Base-by-base conservation (phyloP, 129 eudicot genomes). In the Pittosporum tobira region DNA sequence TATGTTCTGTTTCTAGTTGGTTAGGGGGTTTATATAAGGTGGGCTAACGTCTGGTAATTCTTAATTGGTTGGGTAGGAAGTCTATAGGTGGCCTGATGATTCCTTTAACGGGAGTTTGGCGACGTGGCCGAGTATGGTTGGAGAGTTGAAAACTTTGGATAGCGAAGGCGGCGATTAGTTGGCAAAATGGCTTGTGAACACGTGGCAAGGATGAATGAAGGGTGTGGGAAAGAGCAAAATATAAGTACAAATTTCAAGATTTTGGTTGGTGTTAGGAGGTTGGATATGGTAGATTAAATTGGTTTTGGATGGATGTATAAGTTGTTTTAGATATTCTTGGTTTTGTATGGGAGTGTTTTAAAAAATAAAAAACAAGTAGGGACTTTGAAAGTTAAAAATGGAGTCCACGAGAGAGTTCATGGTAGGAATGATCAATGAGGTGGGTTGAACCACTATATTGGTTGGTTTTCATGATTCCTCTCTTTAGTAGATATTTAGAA, bases 31-130 rank as follows among this genome's bases (percentile, higher is more conserved):
- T 72, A 49, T 72, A 77, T 72, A 71, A 52, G 49, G 62, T 47
- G 69, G 58, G n/a, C n/a, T n/a, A n/a, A n/a, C 42, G 55, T 44
- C 68, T 75, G 48, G 44, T 25, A 59, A 48, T 74, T 68, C 62
- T 67, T 26, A 72, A 2, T 72, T 77, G 83, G 88, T 82, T 79
- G 88, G 87, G 51, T 44, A 66, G 50, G 73, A 58, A 75, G 78
- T 63, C 47, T 40, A 60, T 18, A 64, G 64, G 76, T 60, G 71
- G 73, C 69, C 65, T 72, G 81, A 73, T 65, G 67, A 72, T 82
- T 77, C 46, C 72, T 75, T 71, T 59, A 57, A 71, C 73, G 71
- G 67, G 77, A 70, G 61, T 30, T 51, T 10, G 16, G 27, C 38
- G 16, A 82, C 80, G 84, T 74, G 91, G 81, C 75, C n/a, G 66